These are phyloP conservation scores for Colletotrichum melonis DNA, from an alignment of 2,329 filamentous ascomycete genomes.

Conservation along the genomic window DNA sequence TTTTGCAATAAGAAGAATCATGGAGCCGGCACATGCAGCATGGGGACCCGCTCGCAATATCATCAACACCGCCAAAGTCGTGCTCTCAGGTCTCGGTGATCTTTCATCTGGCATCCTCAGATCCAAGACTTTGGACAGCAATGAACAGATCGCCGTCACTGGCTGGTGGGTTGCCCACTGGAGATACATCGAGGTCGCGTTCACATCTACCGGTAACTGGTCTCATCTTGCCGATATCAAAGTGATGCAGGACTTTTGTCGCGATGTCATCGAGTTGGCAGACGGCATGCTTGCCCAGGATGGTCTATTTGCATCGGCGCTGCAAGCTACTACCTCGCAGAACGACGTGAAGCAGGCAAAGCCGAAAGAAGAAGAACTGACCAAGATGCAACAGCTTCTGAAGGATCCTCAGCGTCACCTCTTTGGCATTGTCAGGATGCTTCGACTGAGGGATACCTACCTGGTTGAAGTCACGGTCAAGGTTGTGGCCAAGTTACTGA, in stretches of 20 bases:
- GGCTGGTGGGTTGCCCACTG: conserved; percentile 89
- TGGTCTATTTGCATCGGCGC: conserved; percentile 80
- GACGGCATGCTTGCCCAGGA: conserved; percentile 88
- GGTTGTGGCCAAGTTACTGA: conserved; percentile 85
- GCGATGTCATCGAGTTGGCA: conserved; percentile 94
- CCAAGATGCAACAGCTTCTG: conserved; percentile 61
- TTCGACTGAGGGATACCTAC: conserved; percentile 89
- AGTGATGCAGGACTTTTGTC: conserved; percentile 91
- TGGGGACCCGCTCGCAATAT: conserved; percentile 70
- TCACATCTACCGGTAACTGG: conserved; percentile 84
- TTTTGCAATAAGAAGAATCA: conserved; percentile 45
- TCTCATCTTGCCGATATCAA: conserved; percentile 79
- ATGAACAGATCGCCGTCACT: conserved; percentile 74
- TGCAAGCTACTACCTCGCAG: conserved; percentile 46
- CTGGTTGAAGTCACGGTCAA: conserved; percentile 85
- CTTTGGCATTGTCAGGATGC: conserved; percentile 85
- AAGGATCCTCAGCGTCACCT: conserved; percentile 71
- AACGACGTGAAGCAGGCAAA: not conserved
- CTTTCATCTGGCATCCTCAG: conserved; percentile 66
- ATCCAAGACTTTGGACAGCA: conserved; percentile 64
- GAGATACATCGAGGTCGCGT: conserved; percentile 83
- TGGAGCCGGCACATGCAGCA: conserved; percentile 51
- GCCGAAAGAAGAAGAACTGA: conserved; percentile 51
- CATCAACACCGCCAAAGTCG: conserved; percentile 67
- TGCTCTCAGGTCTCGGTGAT: conserved; percentile 68